phyloP scores from a whole-genome alignment of 768 basidiomycete species.

The Russula olivacea region DNA sequence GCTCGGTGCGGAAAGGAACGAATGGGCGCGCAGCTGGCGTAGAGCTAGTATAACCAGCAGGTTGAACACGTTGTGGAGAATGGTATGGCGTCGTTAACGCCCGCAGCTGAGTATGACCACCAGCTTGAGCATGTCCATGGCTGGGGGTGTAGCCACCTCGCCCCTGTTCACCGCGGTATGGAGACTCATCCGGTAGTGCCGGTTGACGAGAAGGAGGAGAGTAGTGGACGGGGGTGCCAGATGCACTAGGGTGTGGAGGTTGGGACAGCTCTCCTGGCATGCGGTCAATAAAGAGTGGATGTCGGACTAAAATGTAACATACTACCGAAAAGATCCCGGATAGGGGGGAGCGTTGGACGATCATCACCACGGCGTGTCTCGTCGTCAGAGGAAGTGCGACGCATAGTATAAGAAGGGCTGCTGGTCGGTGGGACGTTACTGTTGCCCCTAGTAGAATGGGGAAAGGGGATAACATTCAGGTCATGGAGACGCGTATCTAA shows the following conservation, averaged over 20 bases:
- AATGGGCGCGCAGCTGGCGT: slow-evolving; percentile 7
- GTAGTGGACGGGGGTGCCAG: slow-evolving; percentile 3
- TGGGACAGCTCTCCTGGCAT: slow-evolving; percentile 23
- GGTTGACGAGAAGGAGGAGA: slow-evolving; percentile 20
- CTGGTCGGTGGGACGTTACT: background rate
- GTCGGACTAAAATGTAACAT: background rate
- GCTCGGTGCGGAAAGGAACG: slow-evolving; percentile 5
- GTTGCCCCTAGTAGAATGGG: background rate
- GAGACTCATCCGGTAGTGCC: slow-evolving; percentile 4
- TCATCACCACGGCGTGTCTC: slow-evolving; percentile 21
- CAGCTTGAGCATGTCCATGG: slow-evolving; percentile 13
- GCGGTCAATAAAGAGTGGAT: background rate
- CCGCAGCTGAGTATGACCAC: slow-evolving; percentile 11
- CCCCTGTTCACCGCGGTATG: slow-evolving; percentile 14
- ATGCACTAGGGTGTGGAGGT: slow-evolving; percentile 14
- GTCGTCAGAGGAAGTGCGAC: slow-evolving; percentile 14
- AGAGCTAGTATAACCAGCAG: slow-evolving; percentile 1
- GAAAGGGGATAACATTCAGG: slow-evolving; percentile 7
- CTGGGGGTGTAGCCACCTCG: slow-evolving; percentile 6
- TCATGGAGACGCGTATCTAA: background rate
- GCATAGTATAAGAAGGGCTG: slow-evolving; percentile 13
- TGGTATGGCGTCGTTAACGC: slow-evolving; percentile 14
- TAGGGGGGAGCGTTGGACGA: slow-evolving; percentile 26
- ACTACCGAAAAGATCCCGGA: slow-evolving; percentile 25
- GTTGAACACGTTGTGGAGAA: slow-evolving; percentile 10